Percentiles rank a stretch among this genome's conserved stretches.
Evolutionary conservation across 2,329 filamentous ascomycete species (phyloP).

Genomic region (Colletotrichum tabaci): DNA sequence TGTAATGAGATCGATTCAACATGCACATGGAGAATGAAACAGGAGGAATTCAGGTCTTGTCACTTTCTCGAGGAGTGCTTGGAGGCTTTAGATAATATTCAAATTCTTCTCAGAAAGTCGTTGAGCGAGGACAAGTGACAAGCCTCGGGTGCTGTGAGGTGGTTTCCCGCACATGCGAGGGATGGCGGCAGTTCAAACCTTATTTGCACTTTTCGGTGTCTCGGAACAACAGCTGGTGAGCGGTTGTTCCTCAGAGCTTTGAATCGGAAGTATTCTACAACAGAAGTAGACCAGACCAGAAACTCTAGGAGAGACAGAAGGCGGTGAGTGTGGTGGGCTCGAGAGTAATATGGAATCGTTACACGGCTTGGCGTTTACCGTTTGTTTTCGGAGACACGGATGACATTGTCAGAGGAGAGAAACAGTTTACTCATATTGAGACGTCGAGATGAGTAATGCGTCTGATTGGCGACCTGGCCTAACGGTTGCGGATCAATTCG

Average conservation of each 20-base stretch:
- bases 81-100: neutral
- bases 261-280: neutral
- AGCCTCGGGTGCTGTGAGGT: neutral
- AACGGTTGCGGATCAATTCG: neutral
- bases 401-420: neutral
- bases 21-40: slow-evolving; percentile 1
- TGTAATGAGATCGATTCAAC: neutral
- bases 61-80: neutral
- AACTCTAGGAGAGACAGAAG: neutral
- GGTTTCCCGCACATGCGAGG: neutral
- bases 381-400: neutral
- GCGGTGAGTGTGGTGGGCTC: neutral
- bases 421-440: neutral
- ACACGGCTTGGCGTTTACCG: too few relatives aligned
- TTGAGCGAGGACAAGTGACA: too few relatives aligned
- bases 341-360: neutral
- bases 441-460: neutral
- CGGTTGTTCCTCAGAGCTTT: too few relatives aligned
- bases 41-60: neutral
- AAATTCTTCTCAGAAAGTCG: slow-evolving; percentile 2
- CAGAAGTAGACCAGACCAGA: neutral
- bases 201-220: too few relatives aligned
- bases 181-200: neutral
- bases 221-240: neutral
- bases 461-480: neutral